Percentiles rank a stretch among this genome's conserved stretches.
Evolutionary conservation across 805 yeast species (phyloP).

Genomic region (Hanseniaspora hatyaiensis): DNA sequence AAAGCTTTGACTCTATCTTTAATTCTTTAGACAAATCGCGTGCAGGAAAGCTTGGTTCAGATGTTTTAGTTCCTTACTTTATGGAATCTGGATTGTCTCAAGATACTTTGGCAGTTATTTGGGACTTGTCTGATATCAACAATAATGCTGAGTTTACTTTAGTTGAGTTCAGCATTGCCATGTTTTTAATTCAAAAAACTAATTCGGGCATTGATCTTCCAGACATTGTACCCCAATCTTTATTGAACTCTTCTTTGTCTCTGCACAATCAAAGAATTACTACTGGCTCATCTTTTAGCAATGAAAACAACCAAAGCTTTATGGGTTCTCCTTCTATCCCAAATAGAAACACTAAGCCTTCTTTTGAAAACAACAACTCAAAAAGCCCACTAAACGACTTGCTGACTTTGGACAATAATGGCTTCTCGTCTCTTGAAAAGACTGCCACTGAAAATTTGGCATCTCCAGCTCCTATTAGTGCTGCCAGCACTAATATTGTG

Average conservation of each 20-base stretch:
- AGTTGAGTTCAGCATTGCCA: slow-evolving; percentile 82
- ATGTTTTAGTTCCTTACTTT: slow-evolving; percentile 76
- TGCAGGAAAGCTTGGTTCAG: slow-evolving; percentile 55
- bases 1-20: slow-evolving; percentile 70
- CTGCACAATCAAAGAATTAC: slow-evolving; percentile 18
- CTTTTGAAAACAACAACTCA: slow-evolving; percentile 22
- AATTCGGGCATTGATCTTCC: slow-evolving; percentile 73
- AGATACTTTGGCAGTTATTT: slow-evolving; percentile 71
- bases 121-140: slow-evolving; percentile 90
- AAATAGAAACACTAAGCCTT: slow-evolving; percentile 32
- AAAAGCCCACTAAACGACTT: slow-evolving; percentile 55
- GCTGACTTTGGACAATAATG: slow-evolving; percentile 41
- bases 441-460: no score
- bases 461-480: no score
- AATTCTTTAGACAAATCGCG: slow-evolving; percentile 59
- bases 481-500: no score
- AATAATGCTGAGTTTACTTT: slow-evolving; percentile 72
- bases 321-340: slow-evolving; percentile 23
- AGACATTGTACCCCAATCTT: slow-evolving; percentile 55
- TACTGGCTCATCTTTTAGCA: slow-evolving; percentile 18
- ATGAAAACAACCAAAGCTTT: slow-evolving; percentile 20
- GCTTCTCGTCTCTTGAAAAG: slow-evolving; percentile 38
- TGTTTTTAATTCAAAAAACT: slow-evolving; percentile 80
- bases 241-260: slow-evolving; percentile 34
- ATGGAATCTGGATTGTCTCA: slow-evolving; percentile 79